These are phyloP conservation scores for Sanghuangporus sanghuang DNA, from an alignment of 1,284 basidiomycete species.

Conservation along the genomic window DNA sequence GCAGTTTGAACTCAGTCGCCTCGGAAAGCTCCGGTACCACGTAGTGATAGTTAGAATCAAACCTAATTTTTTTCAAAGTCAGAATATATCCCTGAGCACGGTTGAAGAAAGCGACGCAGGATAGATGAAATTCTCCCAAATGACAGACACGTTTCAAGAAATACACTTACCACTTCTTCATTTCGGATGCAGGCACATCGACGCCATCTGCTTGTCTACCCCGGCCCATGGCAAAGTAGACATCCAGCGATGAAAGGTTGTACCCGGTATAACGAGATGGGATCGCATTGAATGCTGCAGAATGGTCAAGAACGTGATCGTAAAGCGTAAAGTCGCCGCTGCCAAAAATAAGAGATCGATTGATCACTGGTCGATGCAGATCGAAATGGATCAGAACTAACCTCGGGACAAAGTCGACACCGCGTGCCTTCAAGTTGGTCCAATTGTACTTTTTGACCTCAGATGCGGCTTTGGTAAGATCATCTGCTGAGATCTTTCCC, in stretches of 20 bases:
- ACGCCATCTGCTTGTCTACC: slow-evolving; percentile 93
- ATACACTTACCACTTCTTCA: slow-evolving; percentile 90
- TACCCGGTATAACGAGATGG: slow-evolving; percentile 92
- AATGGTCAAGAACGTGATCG: slow-evolving; percentile 98
- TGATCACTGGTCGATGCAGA: slow-evolving; percentile 17
- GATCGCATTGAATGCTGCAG: slow-evolving; percentile 94
- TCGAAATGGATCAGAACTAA: slow-evolving; percentile 33
- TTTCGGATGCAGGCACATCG: slow-evolving; percentile 97
- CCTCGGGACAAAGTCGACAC: slow-evolving; percentile 94
- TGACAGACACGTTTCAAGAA: background rate
- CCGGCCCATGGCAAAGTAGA: slow-evolving; percentile 99
- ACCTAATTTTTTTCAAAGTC: slow-evolving; percentile 47
- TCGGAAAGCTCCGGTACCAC: slow-evolving; percentile 97
- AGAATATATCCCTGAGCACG: background rate
- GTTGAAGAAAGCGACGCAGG: background rate
- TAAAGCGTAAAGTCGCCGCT: slow-evolving; percentile 99
- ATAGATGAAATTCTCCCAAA: slow-evolving; percentile 1
- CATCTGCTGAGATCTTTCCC: slow-evolving; percentile 85
- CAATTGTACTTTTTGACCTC: slow-evolving; percentile 90
- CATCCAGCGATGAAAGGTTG: slow-evolving; percentile 86
- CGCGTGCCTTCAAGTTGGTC: slow-evolving; percentile 82
- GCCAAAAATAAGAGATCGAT: slow-evolving; percentile 22
- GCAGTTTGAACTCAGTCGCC: slow-evolving; percentile 89
- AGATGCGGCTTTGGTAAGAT: slow-evolving; percentile 86
- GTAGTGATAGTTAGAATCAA: slow-evolving; percentile 99